phyloP scores from a whole-genome alignment of 192 early-diverging fungal genomes.

The Coemansia asiatica region DNA sequence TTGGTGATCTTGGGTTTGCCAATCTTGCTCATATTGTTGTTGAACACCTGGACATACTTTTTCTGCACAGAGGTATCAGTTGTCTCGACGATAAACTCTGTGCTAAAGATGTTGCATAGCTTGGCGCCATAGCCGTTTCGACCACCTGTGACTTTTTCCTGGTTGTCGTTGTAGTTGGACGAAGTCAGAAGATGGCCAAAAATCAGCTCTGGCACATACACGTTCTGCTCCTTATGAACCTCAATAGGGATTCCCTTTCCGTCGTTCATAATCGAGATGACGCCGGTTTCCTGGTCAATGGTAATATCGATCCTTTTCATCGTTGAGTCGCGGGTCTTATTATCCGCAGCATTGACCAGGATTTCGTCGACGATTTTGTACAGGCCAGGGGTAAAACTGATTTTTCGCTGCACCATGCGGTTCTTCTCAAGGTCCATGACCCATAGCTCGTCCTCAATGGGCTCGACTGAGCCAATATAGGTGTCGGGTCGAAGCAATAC shows the following conservation, averaged over 20 bases:
- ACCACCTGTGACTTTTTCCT: conserved; percentile 94
- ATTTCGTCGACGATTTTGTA: conserved; percentile 99
- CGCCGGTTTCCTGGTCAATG: conserved; percentile 76
- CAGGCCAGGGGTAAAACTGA: conserved; percentile 82
- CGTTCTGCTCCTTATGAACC: conserved; percentile 83
- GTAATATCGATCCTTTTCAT: conserved; percentile 87
- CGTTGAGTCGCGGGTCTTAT: conserved; percentile 84
- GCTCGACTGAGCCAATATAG: conserved; percentile 92
- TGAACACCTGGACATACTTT: conserved; percentile 84
- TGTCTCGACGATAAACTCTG: conserved; percentile 91
- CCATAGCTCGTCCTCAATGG: conserved; percentile 81
- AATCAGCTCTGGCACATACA: conserved; percentile 96
- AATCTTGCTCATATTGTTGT: conserved; percentile 86
- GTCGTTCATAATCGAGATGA: conserved; percentile 91
- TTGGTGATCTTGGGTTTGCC: conserved; percentile 71
- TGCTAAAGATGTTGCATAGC: conserved; percentile 96
- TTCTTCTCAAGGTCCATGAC: conserved; percentile 70
- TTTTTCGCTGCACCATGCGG: conserved; percentile 63
- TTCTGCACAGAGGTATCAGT: conserved; percentile 68
- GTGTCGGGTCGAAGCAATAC: conserved; percentile 93
- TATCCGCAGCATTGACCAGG: conserved; percentile 94
- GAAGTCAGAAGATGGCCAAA: conserved; percentile 97
- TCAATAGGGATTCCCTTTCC: conserved; percentile 94
- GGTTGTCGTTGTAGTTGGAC: conserved; percentile 94
- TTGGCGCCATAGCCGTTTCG: conserved; percentile 94